These are phyloP conservation scores for Penicillium crystallinum DNA, from an alignment of 495 filamentous ascomycete genomes.

Conservation along the genomic window DNA sequence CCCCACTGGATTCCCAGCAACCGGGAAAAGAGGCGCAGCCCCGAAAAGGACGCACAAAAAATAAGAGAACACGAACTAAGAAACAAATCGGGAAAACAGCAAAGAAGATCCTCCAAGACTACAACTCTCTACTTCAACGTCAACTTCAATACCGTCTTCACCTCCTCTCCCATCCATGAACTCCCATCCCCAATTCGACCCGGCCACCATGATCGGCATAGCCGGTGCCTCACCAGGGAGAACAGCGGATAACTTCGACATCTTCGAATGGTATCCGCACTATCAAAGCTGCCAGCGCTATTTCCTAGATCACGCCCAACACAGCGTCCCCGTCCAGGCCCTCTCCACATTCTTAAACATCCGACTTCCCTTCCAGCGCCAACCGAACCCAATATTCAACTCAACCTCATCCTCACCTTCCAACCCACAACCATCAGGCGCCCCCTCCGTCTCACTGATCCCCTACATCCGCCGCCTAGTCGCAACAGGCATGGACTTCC, in stretches of 20 bases:
- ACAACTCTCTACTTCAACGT: not conserved
- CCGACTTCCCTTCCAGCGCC: constrained; percentile 46
- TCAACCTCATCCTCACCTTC: constrained; percentile 23
- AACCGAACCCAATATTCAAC: constrained; percentile 33
- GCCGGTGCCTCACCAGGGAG: constrained; percentile 31
- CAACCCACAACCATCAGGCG: constrained; percentile 18
- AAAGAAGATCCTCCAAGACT: constrained; percentile 6
- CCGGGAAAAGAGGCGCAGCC: constrained; percentile 1
- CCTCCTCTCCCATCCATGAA: constrained; percentile 27
- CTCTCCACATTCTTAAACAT: constrained; percentile 92
- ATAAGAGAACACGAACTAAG: constrained; percentile 3
- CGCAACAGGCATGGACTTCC: constrained; percentile 84
- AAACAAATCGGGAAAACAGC: not conserved
- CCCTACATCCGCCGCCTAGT: constrained; percentile 89
- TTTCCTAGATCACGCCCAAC: constrained; percentile 90
- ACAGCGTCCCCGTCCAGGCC: constrained; percentile 75
- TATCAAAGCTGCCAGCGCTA: constrained; percentile 90
- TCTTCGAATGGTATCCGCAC: constrained; percentile 89
- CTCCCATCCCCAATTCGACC: constrained; percentile 35
- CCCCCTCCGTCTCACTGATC: constrained; percentile 64
- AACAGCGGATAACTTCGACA: constrained; percentile 54
- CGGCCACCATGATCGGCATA: constrained; percentile 36
- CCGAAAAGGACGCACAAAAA: not conserved
- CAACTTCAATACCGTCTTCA: constrained; percentile 6
- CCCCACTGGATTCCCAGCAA: constrained; percentile 3